Evolutionary conservation across 345 rosid species (phyloP).

Genomic region (Corymbia maculata): DNA sequence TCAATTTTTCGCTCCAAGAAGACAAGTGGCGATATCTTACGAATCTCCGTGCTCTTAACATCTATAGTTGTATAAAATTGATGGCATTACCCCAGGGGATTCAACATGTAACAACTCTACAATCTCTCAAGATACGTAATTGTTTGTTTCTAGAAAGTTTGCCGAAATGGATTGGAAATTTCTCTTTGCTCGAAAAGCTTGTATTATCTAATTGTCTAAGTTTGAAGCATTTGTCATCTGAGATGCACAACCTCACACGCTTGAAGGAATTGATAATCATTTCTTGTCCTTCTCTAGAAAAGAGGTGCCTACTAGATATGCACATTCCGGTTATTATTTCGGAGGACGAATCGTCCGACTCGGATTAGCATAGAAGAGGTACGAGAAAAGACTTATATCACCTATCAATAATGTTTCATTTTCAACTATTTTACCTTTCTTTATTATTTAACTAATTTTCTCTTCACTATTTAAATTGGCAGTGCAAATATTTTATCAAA

Average conservation of each 20-base stretch:
- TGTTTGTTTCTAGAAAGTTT: rapidly evolving
- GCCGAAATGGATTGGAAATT: not conserved
- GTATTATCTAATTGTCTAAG: rapidly evolving
- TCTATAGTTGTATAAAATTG: rapidly evolving
- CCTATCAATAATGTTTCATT: not conserved
- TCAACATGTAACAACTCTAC: not conserved
- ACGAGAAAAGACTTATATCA: not conserved
- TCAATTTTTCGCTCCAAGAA: rapidly evolving
- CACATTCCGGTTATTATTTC: not conserved
- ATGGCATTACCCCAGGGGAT: not conserved
- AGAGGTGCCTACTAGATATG: not conserved
- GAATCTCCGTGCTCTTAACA: not conserved
- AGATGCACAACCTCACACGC: not conserved
- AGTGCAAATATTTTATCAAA: not conserved
- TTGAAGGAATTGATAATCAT: not conserved
- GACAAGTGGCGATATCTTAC: not conserved
- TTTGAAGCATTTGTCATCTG: rapidly evolving
- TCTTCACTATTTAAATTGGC: not conserved
- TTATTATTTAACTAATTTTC: not conserved
- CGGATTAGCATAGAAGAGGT: not conserved
- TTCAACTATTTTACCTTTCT: not conserved
- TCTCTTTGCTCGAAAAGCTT: not conserved
- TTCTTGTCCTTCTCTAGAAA: rapidly evolving
- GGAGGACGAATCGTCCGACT: not conserved
- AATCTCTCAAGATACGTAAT: rapidly evolving